These are phyloP conservation scores for Ceratonia siliqua DNA, from an alignment of 306 rosid species.

Conservation along the genomic window DNA sequence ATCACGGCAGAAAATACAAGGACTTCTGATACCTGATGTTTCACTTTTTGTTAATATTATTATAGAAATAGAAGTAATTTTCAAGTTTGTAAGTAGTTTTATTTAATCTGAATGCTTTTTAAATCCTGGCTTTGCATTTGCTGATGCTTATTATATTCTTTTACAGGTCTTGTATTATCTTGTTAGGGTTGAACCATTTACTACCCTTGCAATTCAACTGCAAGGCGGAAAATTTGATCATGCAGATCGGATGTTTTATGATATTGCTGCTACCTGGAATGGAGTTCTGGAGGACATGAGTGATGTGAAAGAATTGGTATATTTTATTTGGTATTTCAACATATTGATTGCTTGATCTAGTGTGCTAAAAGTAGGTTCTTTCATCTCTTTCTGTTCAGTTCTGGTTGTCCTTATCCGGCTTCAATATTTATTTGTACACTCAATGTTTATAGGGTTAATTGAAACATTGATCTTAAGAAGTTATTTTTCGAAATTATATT, in stretches of 20 bases:
- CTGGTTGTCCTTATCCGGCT: constrained; percentile 4
- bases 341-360: constrained; percentile 18
- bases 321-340: constrained; percentile 25
- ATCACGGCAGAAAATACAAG: background rate
- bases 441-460: constrained; percentile 29
- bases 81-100: constrained; percentile 12
- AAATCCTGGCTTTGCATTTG: constrained; percentile 21
- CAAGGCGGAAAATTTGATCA: constrained; percentile 99
- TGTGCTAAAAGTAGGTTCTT: background rate
- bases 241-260: constrained; percentile 98
- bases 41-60: background rate
- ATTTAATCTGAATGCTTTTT: constrained; percentile 16
- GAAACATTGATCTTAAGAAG: constrained; percentile 23
- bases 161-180: constrained; percentile 93
- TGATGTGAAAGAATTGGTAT: constrained; percentile 97
- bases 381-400: background rate
- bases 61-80: constrained; percentile 1
- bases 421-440: constrained; percentile 1
- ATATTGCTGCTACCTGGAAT: constrained; percentile 88
- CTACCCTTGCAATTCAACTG: constrained; percentile 90
- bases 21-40: constrained; percentile 26
- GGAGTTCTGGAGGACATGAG: constrained; percentile 98
- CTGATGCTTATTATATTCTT: constrained; percentile 35
- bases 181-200: constrained; percentile 94
- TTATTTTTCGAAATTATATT: constrained; percentile 17